Evolutionary conservation across 495 filamentous ascomycete species (phyloP).

Genomic region (Parathielavia hyrcaniae): DNA sequence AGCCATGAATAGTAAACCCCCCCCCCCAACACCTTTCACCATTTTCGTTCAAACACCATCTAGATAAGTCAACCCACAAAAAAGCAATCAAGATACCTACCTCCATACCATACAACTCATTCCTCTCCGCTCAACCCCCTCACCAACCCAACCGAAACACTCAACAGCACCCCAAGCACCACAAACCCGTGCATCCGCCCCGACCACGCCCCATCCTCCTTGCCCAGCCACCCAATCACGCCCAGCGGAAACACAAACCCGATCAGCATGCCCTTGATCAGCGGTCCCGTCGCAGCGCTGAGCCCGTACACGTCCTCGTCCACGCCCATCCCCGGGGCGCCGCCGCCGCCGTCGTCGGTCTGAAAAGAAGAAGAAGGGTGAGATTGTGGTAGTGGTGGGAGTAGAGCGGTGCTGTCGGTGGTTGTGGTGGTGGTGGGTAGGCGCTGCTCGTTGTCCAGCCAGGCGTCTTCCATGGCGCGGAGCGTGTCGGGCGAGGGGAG

Average conservation of each 20-base stretch:
- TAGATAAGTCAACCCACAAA: too few relatives aligned
- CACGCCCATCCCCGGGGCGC: conserved; percentile 27
- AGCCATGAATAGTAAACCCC: too few relatives aligned
- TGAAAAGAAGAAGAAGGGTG: background rate
- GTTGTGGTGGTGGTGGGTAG: background rate
- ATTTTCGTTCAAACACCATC: too few relatives aligned
- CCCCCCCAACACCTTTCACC: too few relatives aligned
- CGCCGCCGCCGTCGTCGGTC: background rate
- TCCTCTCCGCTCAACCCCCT: conserved; percentile 33
- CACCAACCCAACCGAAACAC: conserved; percentile 39
- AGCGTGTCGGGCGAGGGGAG: conserved; percentile 59
- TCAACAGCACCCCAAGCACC: conserved; percentile 63
- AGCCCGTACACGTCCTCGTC: conserved; percentile 45
- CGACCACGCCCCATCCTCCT: conserved; percentile 86
- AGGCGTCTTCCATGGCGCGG: conserved; percentile 74
- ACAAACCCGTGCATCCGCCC: conserved; percentile 77
- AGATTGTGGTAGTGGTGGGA: too few relatives aligned
- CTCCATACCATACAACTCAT: too few relatives aligned
- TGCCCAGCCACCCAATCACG: conserved; percentile 72
- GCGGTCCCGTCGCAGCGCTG: conserved; percentile 58
- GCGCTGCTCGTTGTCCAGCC: conserved; percentile 69
- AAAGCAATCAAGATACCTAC: too few relatives aligned
- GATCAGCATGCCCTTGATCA: conserved; percentile 80
- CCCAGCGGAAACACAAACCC: conserved; percentile 94
- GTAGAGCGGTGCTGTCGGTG: background rate